Conservation (phyloP, 2,329 filamentous ascomycete genomes). For the Cytospora mali region DNA sequence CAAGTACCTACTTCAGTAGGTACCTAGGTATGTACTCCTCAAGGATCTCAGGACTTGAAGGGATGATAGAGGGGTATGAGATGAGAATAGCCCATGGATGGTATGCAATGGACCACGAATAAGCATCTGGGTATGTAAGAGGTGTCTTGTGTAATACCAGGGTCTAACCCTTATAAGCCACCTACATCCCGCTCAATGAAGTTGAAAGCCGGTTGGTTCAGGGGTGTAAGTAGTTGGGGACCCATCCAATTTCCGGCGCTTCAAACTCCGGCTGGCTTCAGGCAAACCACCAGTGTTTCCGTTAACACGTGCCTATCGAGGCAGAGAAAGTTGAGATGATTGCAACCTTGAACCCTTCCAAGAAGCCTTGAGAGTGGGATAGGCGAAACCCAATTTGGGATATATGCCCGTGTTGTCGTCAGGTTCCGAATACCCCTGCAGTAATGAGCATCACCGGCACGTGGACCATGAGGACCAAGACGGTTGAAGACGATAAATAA, state of each 20-base stretch:
- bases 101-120: no score
- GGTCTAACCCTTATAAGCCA: no score
- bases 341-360: conserved; percentile 6
- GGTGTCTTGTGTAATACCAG: no score
- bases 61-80: no score
- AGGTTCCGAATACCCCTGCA: conserved; percentile 18
- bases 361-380: conserved; percentile 15
- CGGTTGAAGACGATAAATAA: conserved; percentile 14
- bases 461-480: conserved; percentile 9
- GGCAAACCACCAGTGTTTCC: conserved; percentile 24
- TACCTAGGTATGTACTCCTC: no score
- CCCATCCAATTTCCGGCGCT: conserved; percentile 24
- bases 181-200: no score
- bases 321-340: conserved; percentile 7
- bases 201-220: background rate
- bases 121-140: no score
- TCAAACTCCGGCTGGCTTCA: conserved; percentile 1
- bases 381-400: conserved; percentile 22
- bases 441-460: background rate
- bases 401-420: conserved; percentile 21
- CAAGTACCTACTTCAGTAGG: no score
- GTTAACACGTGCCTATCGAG: conserved; percentile 22
- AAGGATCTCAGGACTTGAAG: no score
- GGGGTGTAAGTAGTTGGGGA: conserved; percentile 7
- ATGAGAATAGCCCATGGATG: no score